A percentile compares a stretch with the other conserved stretches of the same genome.
Conservation (phyloP, 179 eudicot genomes). For the Silene vulgaris region DNA sequence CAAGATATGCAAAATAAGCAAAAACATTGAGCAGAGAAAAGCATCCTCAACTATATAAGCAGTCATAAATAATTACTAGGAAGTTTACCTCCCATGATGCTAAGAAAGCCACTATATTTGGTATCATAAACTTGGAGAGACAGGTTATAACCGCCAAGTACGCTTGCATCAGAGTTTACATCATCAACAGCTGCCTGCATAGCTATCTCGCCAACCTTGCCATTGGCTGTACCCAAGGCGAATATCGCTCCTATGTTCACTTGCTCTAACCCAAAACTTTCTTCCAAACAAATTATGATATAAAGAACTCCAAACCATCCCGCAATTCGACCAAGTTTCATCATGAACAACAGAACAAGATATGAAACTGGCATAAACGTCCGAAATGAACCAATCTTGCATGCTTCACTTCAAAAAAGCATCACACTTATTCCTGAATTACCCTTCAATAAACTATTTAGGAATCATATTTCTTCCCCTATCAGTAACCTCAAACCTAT, state of each 20-base stretch:
- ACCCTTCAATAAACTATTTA: constrained; percentile 9
- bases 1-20: neutral
- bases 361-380: constrained; percentile 9
- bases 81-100: constrained; percentile 64
- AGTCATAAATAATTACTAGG: neutral
- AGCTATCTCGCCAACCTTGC: constrained; percentile 43
- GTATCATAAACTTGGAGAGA: constrained; percentile 44
- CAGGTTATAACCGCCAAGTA: constrained; percentile 49
- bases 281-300: constrained; percentile 24
- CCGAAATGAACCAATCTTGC: constrained; percentile 1
- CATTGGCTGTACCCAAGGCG: constrained; percentile 34
- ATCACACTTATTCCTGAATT: neutral
- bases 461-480: constrained; percentile 26
- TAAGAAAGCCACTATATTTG: constrained; percentile 55
- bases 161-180: constrained; percentile 52
- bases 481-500: constrained; percentile 18
- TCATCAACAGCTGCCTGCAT: constrained; percentile 60
- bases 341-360: constrained; percentile 20
- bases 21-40: neutral
- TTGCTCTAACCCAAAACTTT: constrained; percentile 23
- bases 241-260: constrained; percentile 58
- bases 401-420: constrained; percentile 19
- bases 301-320: constrained; percentile 31
- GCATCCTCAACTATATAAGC: neutral
- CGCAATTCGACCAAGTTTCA: constrained; percentile 27